A percentile compares a stretch with the other conserved stretches of the same genome.
Conservation (phyloP, 106 monocot genomes). For the Acanthochlamys bracteata region DNA sequence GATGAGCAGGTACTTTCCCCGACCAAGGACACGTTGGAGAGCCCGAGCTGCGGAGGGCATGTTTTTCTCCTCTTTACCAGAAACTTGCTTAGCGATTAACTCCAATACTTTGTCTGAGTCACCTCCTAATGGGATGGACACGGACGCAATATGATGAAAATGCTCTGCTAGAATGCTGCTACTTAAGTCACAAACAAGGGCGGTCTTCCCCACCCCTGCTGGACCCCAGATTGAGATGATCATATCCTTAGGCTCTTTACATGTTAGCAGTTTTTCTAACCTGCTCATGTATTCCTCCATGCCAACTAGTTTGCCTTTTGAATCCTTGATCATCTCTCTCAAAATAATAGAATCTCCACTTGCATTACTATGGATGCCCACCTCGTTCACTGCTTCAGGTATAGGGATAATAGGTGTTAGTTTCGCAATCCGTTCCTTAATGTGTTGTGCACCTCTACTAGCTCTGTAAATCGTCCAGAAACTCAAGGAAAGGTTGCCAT, state of each 20-base stretch:
- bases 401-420: no score
- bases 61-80: background rate
- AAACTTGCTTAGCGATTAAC: background rate
- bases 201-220: slow-evolving; percentile 42
- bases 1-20: slow-evolving; percentile 19
- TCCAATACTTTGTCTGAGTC: slow-evolving; percentile 4
- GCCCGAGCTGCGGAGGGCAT: slow-evolving; percentile 6
- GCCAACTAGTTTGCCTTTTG: background rate
- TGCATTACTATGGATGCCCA: background rate
- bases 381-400: no score
- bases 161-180: slow-evolving; percentile 2
- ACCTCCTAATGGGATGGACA: slow-evolving; percentile 20
- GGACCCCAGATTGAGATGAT: slow-evolving; percentile 33
- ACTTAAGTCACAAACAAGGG: slow-evolving; percentile 25
- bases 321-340: background rate
- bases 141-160: slow-evolving; percentile 33
- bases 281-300: background rate
- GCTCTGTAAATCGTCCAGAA: no score
- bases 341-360: background rate
- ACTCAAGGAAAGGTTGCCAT: no score
- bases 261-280: slow-evolving; percentile 7
- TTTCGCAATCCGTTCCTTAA: no score
- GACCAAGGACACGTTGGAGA: slow-evolving; percentile 1
- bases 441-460: no score
- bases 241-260: background rate